Conservation (phyloP, 345 rosid genomes). For the Camelina sativa region DNA sequence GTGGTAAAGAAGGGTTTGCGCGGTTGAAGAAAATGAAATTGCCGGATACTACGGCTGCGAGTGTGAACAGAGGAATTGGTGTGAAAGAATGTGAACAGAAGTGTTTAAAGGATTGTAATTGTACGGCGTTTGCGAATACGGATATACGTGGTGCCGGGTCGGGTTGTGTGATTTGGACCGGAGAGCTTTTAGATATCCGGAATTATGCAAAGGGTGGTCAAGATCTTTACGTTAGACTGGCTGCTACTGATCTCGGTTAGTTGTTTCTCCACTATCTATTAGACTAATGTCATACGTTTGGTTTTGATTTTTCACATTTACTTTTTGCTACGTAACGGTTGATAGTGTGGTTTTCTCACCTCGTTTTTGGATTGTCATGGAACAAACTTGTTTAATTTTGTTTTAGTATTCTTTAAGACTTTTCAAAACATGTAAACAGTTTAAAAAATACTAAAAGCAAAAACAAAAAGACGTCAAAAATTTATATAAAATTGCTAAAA, state of each 20-base stretch:
- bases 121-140: conserved; percentile 52
- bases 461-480: neutral
- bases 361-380: neutral
- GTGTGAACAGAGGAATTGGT: conserved; percentile 49
- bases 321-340: neutral
- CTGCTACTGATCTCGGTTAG: conserved; percentile 81
- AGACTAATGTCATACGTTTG: neutral
- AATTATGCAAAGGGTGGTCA: conserved; percentile 59
- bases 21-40: conserved; percentile 62
- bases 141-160: conserved; percentile 47
- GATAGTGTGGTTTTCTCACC: neutral
- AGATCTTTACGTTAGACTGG: conserved; percentile 71
- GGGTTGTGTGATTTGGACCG: conserved; percentile 64
- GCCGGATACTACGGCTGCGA: conserved; percentile 59
- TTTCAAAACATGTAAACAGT: neutral
- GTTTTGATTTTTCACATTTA: neutral
- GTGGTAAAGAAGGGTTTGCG: conserved; percentile 55
- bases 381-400: neutral
- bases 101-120: conserved; percentile 54
- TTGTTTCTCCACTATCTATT: conserved; percentile 23
- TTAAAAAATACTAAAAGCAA: neutral
- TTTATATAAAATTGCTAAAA: neutral
- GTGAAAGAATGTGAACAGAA: conserved; percentile 45
- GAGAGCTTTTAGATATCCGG: conserved; percentile 50
- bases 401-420: neutral